These are phyloP conservation scores for Fusarium clavum DNA, from an alignment of 2,329 filamentous ascomycete genomes.

Conservation along the genomic window DNA sequence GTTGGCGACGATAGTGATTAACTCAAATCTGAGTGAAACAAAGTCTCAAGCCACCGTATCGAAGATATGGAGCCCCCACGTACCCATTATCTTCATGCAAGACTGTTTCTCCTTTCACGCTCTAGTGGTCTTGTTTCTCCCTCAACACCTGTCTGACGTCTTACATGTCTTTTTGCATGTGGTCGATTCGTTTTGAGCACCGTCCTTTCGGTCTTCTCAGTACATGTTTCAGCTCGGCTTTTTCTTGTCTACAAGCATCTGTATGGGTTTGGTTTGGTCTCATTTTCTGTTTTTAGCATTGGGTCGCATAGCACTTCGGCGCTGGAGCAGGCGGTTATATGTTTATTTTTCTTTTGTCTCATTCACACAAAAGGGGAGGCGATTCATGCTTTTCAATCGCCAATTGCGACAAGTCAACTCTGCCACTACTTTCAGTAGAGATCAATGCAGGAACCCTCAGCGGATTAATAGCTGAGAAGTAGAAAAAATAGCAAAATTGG, in stretches of 20 bases:
- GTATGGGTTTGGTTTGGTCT: constrained; percentile 39
- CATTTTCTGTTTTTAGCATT: constrained; percentile 32
- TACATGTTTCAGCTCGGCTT: constrained; percentile 27
- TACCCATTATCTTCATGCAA: constrained; percentile 17
- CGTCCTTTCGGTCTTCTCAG: constrained; percentile 26
- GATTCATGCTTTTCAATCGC: constrained; percentile 29
- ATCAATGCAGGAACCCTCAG: constrained; percentile 24
- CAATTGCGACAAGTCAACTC: constrained; percentile 26
- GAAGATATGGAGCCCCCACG: constrained; percentile 22
- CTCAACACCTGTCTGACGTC: constrained; percentile 5
- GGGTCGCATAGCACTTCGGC: constrained; percentile 45
- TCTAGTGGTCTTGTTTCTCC: constrained; percentile 10
- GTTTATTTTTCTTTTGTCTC: constrained; percentile 35
- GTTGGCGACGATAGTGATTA: constrained; percentile 55
- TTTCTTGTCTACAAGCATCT: constrained; percentile 42
- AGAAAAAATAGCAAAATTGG: constrained; percentile 42
- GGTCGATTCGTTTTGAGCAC: constrained; percentile 7
- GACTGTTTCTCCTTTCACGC: constrained; percentile 19
- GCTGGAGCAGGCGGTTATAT: constrained; percentile 35
- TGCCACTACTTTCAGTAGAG: constrained; percentile 21
- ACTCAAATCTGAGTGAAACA: constrained; percentile 22
- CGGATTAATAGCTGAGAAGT: constrained; percentile 32
- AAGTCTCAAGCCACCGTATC: constrained; percentile 18
- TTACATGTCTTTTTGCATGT: constrained; percentile 12
- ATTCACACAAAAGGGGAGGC: constrained; percentile 26